Evolutionary conservation across 805 yeast genomes (phyloP).

Genomic region (Sugiyamaella mastotermitis): DNA sequence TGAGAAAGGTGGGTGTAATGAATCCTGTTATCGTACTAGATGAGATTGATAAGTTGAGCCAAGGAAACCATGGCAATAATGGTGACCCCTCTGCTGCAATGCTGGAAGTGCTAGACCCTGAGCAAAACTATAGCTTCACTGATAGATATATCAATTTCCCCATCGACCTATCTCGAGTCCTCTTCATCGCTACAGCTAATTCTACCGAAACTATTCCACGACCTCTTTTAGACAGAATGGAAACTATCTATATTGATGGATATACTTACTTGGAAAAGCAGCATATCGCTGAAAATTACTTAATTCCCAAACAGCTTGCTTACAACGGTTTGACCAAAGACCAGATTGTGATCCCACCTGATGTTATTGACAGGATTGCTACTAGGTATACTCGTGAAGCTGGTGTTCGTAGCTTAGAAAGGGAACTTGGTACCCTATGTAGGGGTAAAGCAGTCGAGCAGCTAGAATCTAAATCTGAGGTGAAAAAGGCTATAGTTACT

Average conservation of each 20-base stretch:
- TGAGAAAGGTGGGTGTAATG: conserved; percentile 69
- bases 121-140: conserved; percentile 67
- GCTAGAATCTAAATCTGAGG: conserved; percentile 14
- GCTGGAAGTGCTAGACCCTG: conserved; percentile 85
- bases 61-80: conserved; percentile 46
- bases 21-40: conserved; percentile 80
- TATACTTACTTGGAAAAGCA: conserved; percentile 74
- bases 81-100: conserved; percentile 92
- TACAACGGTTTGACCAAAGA: conserved; percentile 54
- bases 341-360: conserved; percentile 42
- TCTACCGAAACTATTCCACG: conserved; percentile 63
- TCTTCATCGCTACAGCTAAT: conserved; percentile 84
- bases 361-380: conserved; percentile 56
- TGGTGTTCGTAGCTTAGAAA: conserved; percentile 77
- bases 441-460: conserved; percentile 66
- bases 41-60: conserved; percentile 73
- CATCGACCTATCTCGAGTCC: conserved; percentile 70
- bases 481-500: conserved; percentile 30
- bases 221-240: conserved; percentile 80
- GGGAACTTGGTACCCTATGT: conserved; percentile 69
- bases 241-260: conserved; percentile 70
- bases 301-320: conserved; percentile 68
- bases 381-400: conserved; percentile 74
- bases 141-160: conserved; percentile 88
- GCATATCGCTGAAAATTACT: conserved; percentile 59